Evolutionary conservation across 1,139 yeast species (phyloP).

Genomic region (Magnusiomyces ingens): DNA sequence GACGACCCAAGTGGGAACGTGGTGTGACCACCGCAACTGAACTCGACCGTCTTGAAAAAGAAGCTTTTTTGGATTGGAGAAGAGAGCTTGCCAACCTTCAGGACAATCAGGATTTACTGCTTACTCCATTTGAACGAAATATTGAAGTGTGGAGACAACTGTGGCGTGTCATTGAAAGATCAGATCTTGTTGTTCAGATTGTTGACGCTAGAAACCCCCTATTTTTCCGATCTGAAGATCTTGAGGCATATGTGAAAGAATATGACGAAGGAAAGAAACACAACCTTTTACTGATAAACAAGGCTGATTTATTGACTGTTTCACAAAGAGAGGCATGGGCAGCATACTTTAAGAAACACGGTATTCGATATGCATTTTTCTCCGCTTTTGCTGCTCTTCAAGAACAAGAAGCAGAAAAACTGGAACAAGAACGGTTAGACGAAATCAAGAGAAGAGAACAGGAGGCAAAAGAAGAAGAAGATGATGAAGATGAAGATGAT

Average conservation of each 20-base stretch:
- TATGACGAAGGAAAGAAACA: conserved; percentile 58
- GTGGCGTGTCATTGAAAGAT: conserved; percentile 97
- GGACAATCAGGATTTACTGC: conserved; percentile 69
- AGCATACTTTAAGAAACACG: conserved; percentile 57
- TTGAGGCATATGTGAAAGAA: conserved; percentile 77
- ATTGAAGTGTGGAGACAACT: conserved; percentile 97
- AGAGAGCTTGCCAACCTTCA: conserved; percentile 79
- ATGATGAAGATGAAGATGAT: conserved; percentile 16
- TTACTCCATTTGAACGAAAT: conserved; percentile 96
- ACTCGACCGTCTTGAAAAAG: conserved; percentile 81
- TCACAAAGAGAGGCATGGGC: conserved; percentile 86
- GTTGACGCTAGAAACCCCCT: conserved; percentile 97
- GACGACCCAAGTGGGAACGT: conserved; percentile 79
- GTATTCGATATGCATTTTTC: conserved; percentile 84
- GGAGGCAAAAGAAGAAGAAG: conserved; percentile 20
- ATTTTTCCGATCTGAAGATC: conserved; percentile 80
- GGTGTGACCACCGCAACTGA: conserved; percentile 59
- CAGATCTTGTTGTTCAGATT: conserved; percentile 91
- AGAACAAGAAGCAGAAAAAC: conserved; percentile 22
- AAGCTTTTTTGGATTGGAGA: conserved; percentile 91
- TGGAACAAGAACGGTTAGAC: conserved; percentile 17
- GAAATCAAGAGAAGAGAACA: conserved; percentile 19
- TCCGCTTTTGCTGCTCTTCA: conserved; percentile 71
- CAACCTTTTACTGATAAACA: conserved; percentile 80
- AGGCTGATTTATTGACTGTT: conserved; percentile 79